Conservation (phyloP, 495 filamentous ascomycete species). For the Saxophila tyrrhenica region DNA sequence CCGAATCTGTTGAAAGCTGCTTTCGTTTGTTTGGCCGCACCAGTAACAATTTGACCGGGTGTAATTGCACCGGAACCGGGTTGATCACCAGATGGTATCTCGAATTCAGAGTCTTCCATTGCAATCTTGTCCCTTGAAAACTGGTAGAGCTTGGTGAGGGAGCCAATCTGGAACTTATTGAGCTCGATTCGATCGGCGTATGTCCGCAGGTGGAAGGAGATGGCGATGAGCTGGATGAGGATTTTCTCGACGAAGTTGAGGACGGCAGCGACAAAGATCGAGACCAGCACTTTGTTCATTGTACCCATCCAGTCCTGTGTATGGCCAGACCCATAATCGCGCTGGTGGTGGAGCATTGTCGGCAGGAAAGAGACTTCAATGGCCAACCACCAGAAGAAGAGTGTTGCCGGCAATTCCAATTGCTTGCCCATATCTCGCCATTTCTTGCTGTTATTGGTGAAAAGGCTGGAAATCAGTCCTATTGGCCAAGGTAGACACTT, state of each 20-base stretch:
- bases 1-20: conserved; percentile 68
- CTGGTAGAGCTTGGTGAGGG: conserved; percentile 68
- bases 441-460: conserved; percentile 84
- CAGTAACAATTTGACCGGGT: conserved; percentile 50
- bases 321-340: conserved; percentile 37
- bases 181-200: conserved; percentile 86
- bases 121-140: conserved; percentile 65
- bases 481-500: conserved; percentile 61
- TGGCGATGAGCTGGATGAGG: conserved; percentile 87
- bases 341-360: conserved; percentile 65
- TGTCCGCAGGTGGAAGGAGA: conserved; percentile 82
- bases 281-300: conserved; percentile 78
- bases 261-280: conserved; percentile 64
- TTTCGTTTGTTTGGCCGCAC: conserved; percentile 58
- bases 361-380: conserved; percentile 64
- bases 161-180: conserved; percentile 80
- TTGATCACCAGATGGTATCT: conserved; percentile 35
- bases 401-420: conserved; percentile 71
- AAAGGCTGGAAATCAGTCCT: conserved; percentile 55
- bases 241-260: conserved; percentile 89
- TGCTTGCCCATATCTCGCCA: conserved; percentile 84
- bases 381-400: conserved; percentile 90
- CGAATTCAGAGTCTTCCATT: conserved; percentile 61
- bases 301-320: conserved; percentile 59
- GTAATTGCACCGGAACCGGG: conserved; percentile 51